Evolutionary conservation across 495 filamentous ascomycete genomes (phyloP).

Genomic region (Neurospora sp.): DNA sequence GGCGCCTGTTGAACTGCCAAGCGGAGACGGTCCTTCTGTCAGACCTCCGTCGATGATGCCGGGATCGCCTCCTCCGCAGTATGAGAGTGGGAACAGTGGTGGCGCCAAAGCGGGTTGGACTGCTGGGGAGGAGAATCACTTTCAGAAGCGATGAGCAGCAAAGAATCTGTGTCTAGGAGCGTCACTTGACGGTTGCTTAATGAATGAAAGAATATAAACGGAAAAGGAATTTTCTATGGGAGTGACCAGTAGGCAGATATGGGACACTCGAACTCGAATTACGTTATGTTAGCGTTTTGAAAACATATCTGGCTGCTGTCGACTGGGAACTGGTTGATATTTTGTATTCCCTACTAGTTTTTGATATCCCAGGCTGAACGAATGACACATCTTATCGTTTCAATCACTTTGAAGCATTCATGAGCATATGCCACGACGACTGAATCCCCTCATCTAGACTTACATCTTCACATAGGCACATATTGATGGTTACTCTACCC

Average conservation of each 20-base stretch:
- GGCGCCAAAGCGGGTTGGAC: background rate
- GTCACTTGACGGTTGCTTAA: background rate
- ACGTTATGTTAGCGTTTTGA: background rate
- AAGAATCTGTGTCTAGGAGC: background rate
- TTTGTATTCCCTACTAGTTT: background rate
- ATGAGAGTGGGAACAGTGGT: background rate
- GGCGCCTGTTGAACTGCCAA: background rate
- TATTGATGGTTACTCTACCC: constrained; percentile 56
- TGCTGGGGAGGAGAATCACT: background rate
- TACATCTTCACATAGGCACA: constrained; percentile 24
- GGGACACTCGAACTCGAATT: background rate
- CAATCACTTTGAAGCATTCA: background rate
- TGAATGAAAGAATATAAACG: background rate
- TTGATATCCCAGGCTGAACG: background rate
- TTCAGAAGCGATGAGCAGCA: background rate
- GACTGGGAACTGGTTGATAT: background rate
- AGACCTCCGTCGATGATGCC: background rate
- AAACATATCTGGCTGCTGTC: background rate
- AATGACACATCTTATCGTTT: background rate
- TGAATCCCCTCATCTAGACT: background rate
- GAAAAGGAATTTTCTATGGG: background rate
- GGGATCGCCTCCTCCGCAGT: background rate
- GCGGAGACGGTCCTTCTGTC: background rate
- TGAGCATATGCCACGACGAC: background rate
- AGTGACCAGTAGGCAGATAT: background rate